Conservation (phyloP, 2,329 filamentous ascomycete genomes). For the Monilinia laxa region DNA sequence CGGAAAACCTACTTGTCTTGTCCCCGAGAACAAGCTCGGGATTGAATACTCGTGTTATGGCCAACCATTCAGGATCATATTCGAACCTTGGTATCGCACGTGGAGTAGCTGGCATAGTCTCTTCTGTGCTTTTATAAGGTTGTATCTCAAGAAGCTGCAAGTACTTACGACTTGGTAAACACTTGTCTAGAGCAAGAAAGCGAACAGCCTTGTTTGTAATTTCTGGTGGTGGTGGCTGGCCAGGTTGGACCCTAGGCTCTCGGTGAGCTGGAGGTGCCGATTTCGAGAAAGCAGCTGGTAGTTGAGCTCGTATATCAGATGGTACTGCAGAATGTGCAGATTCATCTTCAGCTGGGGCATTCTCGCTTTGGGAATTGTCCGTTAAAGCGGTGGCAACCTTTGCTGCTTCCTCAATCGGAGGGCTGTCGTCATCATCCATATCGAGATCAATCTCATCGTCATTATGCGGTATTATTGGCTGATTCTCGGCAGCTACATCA, state of each 20-base stretch:
- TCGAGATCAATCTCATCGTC: conserved; percentile 71
- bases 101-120: conserved; percentile 28
- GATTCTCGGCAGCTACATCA: not conserved
- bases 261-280: conserved; percentile 38
- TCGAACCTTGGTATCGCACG: conserved; percentile 35
- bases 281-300: conserved; percentile 71
- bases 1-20: conserved; percentile 51
- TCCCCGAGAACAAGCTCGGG: conserved; percentile 63
- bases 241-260: conserved; percentile 43
- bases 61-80: conserved; percentile 94
- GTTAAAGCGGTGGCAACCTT: conserved; percentile 59
- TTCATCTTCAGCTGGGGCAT: conserved; percentile 32
- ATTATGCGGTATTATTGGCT: conserved; percentile 46
- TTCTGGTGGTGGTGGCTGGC: conserved; percentile 63
- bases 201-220: conserved; percentile 78
- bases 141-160: conserved; percentile 72
- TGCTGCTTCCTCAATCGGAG: conserved; percentile 10
- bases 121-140: conserved; percentile 42
- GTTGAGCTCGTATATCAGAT: conserved; percentile 66
- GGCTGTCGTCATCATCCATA: conserved; percentile 52
- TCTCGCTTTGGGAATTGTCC: conserved; percentile 42
- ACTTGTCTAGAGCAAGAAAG: conserved; percentile 92
- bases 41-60: conserved; percentile 83
- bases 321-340: conserved; percentile 46
- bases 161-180: conserved; percentile 74